A percentile compares a stretch with the other conserved stretches of the same genome.
Conservation (phyloP, 2,329 filamentous ascomycete species). For the Cercospora zeae-maydis region DNA sequence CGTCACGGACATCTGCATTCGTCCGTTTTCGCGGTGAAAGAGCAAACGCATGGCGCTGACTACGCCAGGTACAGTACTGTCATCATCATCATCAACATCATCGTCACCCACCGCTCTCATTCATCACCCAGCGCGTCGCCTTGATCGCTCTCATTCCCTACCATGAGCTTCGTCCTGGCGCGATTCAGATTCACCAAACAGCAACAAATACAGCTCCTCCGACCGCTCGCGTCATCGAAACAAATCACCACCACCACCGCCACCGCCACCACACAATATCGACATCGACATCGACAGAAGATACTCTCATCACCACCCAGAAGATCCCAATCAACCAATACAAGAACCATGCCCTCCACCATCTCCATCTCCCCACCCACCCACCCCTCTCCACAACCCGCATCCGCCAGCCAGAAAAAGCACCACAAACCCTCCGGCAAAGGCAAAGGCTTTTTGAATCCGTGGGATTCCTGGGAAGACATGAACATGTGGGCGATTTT, state of each 20-base stretch:
- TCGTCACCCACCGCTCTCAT: background rate
- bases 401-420: conserved; percentile 36
- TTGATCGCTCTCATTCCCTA: background rate
- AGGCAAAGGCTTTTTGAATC: conserved; percentile 56
- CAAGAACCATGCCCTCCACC: conserved; percentile 18
- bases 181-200: background rate
- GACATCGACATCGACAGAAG: background rate
- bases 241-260: background rate
- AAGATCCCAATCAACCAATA: background rate
- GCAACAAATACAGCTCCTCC: background rate
- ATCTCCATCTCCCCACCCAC: conserved; percentile 42
- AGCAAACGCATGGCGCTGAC: background rate
- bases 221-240: too few relatives aligned
- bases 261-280: background rate
- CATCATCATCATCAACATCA: background rate
- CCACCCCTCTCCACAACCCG: conserved; percentile 40
- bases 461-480: conserved; percentile 54
- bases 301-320: background rate
- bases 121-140: background rate
- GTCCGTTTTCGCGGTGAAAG: background rate
- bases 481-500: conserved; percentile 36
- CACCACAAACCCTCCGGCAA: conserved; percentile 50
- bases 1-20: background rate
- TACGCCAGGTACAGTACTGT: conserved; percentile 2
- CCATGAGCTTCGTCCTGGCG: conserved; percentile 9